Conservation (phyloP, 495 filamentous ascomycete species). For the Thermothielavioides terrestris region DNA sequence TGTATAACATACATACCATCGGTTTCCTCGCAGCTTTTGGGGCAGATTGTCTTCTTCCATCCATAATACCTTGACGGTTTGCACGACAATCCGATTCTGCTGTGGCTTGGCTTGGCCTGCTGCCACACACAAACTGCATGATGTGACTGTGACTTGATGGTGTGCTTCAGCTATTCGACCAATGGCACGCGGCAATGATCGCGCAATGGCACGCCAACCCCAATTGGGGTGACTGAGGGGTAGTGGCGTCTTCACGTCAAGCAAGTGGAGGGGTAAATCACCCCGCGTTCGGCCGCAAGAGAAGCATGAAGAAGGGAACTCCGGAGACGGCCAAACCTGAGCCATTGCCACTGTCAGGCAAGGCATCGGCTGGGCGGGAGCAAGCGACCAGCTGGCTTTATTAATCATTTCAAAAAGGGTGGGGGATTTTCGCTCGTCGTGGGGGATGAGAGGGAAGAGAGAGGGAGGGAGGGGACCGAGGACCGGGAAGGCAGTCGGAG, state of each 20-base stretch:
- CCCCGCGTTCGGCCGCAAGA: conserved; percentile 15
- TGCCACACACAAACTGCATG: too few relatives aligned
- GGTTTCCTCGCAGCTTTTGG: too few relatives aligned
- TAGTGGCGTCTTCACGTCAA: conserved; percentile 24
- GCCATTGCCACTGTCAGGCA: background rate
- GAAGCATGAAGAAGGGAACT: background rate
- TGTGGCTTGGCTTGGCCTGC: too few relatives aligned
- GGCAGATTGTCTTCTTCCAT: too few relatives aligned
- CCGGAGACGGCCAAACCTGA: background rate
- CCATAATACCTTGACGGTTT: too few relatives aligned
- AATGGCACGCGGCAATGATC: conserved; percentile 23
- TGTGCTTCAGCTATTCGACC: conserved; percentile 5
- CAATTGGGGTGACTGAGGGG: conserved; percentile 23
- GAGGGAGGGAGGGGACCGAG: background rate
- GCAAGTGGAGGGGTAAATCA: conserved; percentile 22
- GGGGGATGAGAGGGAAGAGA: too few relatives aligned
- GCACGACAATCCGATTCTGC: too few relatives aligned
- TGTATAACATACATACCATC: too few relatives aligned
- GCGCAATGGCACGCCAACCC: conserved; percentile 30
- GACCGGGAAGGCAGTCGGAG: background rate
- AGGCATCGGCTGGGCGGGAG: background rate
- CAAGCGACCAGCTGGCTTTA: too few relatives aligned
- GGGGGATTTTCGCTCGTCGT: too few relatives aligned
- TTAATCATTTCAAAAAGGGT: conserved; percentile 5
- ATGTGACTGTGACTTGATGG: conserved; percentile 34